These are phyloP conservation scores for Taiozyma onychis DNA, from an alignment of 1,139 yeast genomes.

Conservation along the genomic window DNA sequence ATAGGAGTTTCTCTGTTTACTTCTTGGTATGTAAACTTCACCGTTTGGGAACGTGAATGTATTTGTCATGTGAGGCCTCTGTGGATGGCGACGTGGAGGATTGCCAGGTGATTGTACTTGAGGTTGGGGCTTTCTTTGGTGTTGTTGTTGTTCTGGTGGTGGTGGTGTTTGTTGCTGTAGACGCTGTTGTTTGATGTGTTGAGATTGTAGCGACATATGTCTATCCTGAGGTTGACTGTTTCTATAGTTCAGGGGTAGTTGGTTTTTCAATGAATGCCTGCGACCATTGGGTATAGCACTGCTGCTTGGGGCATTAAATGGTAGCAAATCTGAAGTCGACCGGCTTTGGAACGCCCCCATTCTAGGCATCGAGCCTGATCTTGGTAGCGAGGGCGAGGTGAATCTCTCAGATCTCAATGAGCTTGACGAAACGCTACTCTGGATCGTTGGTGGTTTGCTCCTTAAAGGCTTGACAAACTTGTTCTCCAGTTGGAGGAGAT, in stretches of 20 bases:
- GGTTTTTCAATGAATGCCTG: constrained; percentile 1
- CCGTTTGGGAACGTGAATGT: constrained; percentile 25
- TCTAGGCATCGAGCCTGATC: constrained; percentile 8
- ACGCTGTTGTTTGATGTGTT: neutral
- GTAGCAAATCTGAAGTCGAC: constrained; percentile 5
- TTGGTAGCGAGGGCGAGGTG: neutral
- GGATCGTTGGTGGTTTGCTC: neutral
- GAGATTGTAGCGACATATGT: neutral
- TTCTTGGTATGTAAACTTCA: constrained; percentile 24
- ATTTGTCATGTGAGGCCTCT: neutral
- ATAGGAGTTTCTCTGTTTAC: constrained; percentile 17
- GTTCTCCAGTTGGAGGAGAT: constrained; percentile 14
- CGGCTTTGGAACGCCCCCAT: constrained; percentile 9
- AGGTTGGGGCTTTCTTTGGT: neutral
- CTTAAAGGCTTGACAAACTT: constrained; percentile 16
- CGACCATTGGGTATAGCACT: neutral
- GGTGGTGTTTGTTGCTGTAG: constrained; percentile 3
- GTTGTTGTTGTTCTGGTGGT: constrained; percentile 1
- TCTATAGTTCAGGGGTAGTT: neutral
- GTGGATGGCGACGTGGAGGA: constrained; percentile 7
- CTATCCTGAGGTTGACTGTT: neutral
- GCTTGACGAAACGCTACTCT: neutral
- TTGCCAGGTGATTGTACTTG: constrained; percentile 6
- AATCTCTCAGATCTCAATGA: neutral
- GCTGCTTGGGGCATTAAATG: neutral